Conservation (phyloP, 768 basidiomycete genomes). For the Phaffia tasmanica region DNA sequence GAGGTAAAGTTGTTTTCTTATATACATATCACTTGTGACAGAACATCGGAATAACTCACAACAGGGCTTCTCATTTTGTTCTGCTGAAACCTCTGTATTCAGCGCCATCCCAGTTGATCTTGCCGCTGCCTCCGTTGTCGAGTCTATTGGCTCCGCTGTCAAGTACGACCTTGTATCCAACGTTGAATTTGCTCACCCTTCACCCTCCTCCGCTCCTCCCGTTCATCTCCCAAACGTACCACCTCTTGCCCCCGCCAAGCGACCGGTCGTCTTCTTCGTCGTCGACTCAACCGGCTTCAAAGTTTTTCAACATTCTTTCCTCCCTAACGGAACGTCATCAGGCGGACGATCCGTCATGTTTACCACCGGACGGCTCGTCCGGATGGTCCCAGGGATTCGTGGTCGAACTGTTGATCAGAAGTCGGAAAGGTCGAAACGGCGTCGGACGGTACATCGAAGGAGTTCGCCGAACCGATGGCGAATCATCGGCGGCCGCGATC, state of each 20-base stretch:
- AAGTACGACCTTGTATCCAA: constrained; percentile 54
- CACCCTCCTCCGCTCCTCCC: constrained; percentile 60
- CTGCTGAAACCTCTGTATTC: constrained; percentile 28
- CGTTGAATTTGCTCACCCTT: constrained; percentile 53
- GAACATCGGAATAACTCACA: constrained; percentile 40
- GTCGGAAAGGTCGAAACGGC: constrained; percentile 8
- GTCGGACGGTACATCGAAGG: constrained; percentile 8
- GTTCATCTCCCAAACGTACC: constrained; percentile 59
- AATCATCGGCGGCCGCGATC: not conserved
- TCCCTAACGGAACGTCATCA: constrained; percentile 51
- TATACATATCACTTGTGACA: too few relatives aligned
- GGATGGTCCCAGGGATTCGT: constrained; percentile 6
- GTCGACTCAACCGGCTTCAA: constrained; percentile 32
- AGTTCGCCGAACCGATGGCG: not conserved
- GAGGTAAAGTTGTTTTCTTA: not conserved
- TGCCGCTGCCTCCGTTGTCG: constrained; percentile 49
- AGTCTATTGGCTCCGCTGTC: constrained; percentile 49
- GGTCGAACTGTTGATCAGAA: not conserved
- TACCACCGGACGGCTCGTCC: not conserved
- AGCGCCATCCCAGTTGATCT: constrained; percentile 51
- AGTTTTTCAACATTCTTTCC: constrained; percentile 70
- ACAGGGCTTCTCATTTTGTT: constrained; percentile 46
- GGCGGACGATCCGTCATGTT: too few relatives aligned
- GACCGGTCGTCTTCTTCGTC: constrained; percentile 41
- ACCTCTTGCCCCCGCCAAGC: constrained; percentile 57